Percentiles rank a stretch among this genome's conserved stretches.
phyloP scores from a whole-genome alignment of 176 grass and related monocot genomes.

The Oryza meridionalis region DNA sequence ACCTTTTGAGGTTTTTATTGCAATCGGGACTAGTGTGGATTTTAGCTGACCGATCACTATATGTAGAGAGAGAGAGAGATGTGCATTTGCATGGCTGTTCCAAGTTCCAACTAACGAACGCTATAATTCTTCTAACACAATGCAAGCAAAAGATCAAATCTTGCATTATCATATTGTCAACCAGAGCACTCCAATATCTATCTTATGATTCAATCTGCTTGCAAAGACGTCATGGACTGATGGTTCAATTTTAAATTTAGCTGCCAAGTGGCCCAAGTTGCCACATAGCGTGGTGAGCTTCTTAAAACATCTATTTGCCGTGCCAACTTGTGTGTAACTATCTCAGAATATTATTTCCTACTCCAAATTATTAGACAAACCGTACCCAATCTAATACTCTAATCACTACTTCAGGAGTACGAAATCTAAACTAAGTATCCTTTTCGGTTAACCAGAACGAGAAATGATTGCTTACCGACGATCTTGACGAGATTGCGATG shows the following conservation, averaged over 20 bases:
- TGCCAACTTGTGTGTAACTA: neutral
- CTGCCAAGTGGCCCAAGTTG: neutral
- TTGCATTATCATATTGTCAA: neutral
- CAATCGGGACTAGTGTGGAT: too few species aligned
- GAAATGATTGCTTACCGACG: conserved; percentile 49
- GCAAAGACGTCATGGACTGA: neutral
- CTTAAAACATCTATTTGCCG: neutral
- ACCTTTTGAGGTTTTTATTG: too few species aligned
- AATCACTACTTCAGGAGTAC: neutral
- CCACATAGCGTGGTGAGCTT: too few species aligned
- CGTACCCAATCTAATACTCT: neutral
- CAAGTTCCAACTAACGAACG: too few species aligned
- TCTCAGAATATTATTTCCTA: neutral
- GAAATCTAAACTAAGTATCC: neutral
- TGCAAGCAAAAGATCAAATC: too few species aligned
- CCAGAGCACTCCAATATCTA: neutral
- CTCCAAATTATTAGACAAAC: neutral
- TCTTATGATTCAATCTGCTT: neutral
- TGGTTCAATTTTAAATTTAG: neutral
- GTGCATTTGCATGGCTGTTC: too few species aligned
- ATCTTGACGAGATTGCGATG: conserved; percentile 87
- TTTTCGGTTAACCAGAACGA: neutral
- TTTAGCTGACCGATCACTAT: too few species aligned
- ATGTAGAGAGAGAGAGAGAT: too few species aligned
- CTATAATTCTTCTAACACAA: too few species aligned